Evolutionary conservation across 768 basidiomycete genomes (phyloP).

Genomic region (Holtermanniella nyarrowii): DNA sequence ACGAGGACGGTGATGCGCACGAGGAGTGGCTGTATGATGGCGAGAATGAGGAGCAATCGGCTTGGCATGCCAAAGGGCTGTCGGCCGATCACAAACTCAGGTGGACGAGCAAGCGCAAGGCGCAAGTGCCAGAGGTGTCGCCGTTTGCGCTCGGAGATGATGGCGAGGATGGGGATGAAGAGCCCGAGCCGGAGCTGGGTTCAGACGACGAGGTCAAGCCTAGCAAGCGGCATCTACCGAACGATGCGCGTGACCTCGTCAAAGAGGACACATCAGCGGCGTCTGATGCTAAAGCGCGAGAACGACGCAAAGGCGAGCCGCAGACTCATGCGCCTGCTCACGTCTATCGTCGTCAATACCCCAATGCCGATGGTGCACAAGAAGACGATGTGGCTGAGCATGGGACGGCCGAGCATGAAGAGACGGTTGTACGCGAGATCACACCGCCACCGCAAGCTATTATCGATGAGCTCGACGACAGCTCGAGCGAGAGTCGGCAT

Average conservation of each 20-base stretch:
- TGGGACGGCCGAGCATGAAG: constrained; percentile 7
- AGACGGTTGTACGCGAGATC: constrained; percentile 7
- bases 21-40: constrained; percentile 33
- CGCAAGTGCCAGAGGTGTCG: constrained; percentile 14
- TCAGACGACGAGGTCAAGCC: constrained; percentile 19
- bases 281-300: constrained; percentile 47
- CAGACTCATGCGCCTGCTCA: constrained; percentile 32
- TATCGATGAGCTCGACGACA: too few relatives aligned
- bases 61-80: constrained; percentile 15
- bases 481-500: too few relatives aligned
- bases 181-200: constrained; percentile 24
- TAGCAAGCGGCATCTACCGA: constrained; percentile 31
- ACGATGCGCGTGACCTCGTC: constrained; percentile 77
- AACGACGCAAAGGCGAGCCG: constrained; percentile 57
- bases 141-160: constrained; percentile 28
- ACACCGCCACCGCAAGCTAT: constrained; percentile 1
- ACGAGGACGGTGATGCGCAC: background rate
- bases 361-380: background rate
- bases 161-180: constrained; percentile 5
- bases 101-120: constrained; percentile 7
- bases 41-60: constrained; percentile 25
- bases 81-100: background rate
- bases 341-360: constrained; percentile 14
- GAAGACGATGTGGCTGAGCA: background rate
- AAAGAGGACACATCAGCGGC: constrained; percentile 57